Conservation (phyloP, 1,284 basidiomycete species). For the Fistulinella cinereoalba region DNA sequence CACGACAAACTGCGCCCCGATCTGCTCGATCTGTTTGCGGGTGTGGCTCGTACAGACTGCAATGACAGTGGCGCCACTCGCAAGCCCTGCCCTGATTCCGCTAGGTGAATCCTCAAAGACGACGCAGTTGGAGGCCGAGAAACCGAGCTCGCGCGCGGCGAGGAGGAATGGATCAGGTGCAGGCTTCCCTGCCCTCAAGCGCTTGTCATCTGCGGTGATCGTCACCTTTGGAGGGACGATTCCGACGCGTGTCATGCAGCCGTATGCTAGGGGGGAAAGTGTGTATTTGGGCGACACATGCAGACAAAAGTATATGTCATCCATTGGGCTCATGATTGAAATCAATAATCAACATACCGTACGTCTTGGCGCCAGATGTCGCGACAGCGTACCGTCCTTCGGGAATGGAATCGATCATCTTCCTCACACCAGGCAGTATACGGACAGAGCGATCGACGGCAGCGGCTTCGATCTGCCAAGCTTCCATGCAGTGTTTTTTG, state of each 20-base stretch:
- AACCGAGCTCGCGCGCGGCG: slow-evolving; percentile 71
- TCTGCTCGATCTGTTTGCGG: slow-evolving; percentile 52
- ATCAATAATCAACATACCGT: slow-evolving; percentile 41
- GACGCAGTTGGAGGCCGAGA: slow-evolving; percentile 53
- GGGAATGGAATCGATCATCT: slow-evolving; percentile 68
- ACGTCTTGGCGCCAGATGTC: slow-evolving; percentile 74
- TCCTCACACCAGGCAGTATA: slow-evolving; percentile 72
- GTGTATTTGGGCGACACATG: neutral
- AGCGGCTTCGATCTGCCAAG: slow-evolving; percentile 61
- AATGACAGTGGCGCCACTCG: slow-evolving; percentile 71
- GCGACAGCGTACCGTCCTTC: slow-evolving; percentile 69
- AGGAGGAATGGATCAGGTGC: slow-evolving; percentile 75
- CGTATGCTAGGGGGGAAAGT: slow-evolving; percentile 47
- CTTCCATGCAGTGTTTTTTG: slow-evolving; percentile 39
- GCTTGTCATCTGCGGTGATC: slow-evolving; percentile 77
- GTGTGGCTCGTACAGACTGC: slow-evolving; percentile 72
- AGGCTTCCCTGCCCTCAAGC: slow-evolving; percentile 64
- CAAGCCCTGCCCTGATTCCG: slow-evolving; percentile 71
- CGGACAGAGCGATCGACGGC: slow-evolving; percentile 65
- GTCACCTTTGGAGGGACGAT: slow-evolving; percentile 71
- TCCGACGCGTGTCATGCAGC: slow-evolving; percentile 70
- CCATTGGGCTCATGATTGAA: neutral
- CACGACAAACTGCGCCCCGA: slow-evolving; percentile 67
- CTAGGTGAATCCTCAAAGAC: slow-evolving; percentile 77
- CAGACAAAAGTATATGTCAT: neutral